Conservation (phyloP, 441 rosid genomes). For the Pelargonium australe region DNA sequence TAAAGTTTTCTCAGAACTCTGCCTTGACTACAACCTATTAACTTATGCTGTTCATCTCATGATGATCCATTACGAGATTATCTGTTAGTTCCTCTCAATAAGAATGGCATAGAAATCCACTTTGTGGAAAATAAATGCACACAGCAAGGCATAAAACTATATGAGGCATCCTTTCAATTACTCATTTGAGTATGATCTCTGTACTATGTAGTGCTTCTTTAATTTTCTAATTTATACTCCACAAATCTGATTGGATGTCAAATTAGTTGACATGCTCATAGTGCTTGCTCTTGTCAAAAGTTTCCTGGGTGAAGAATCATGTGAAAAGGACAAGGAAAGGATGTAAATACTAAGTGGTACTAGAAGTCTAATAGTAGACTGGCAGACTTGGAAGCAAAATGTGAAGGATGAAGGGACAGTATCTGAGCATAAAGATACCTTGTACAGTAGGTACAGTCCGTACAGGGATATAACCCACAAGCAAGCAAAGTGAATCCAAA, state of each 20-base stretch:
- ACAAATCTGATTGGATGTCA: no score
- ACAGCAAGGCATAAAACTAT: neutral
- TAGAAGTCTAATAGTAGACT: no score
- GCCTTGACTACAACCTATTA: neutral
- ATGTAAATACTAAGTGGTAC: no score
- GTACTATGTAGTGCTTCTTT: no score
- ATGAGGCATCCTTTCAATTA: neutral
- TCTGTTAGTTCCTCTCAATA: neutral
- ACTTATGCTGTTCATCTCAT: neutral
- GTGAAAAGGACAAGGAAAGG: no score
- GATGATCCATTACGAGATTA: neutral
- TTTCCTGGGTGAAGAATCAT: no score
- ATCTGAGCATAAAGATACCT: constrained; percentile 36
- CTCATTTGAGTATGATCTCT: no score
- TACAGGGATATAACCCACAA: constrained; percentile 70
- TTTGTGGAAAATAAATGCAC: neutral
- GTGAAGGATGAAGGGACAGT: neutral
- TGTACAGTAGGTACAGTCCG: constrained; percentile 57
- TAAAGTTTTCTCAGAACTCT: neutral
- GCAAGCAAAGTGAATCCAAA: constrained; percentile 88
- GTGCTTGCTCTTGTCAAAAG: no score
- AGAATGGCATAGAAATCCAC: neutral
- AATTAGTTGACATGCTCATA: no score
- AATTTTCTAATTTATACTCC: no score
- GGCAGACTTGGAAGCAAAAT: no score